These are phyloP conservation scores for Xylaria digitata DNA, from an alignment of 2,329 filamentous ascomycete species.

Conservation along the genomic window DNA sequence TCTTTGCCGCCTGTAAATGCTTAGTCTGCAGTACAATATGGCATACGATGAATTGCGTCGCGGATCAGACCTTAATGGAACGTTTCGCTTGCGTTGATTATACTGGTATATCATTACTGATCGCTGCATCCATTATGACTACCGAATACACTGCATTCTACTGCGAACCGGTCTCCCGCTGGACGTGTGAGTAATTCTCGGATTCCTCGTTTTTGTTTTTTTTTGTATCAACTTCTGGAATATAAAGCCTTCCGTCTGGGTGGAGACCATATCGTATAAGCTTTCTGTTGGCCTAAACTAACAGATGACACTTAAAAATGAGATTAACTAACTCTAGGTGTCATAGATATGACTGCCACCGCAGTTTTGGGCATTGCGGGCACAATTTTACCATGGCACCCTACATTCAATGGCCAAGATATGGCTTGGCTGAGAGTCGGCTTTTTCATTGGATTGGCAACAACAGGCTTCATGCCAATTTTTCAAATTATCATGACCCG, in stretches of 20 bases:
- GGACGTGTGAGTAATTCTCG: slow-evolving; percentile 62
- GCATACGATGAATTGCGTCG: slow-evolving; percentile 99
- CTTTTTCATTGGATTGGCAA: slow-evolving; percentile 88
- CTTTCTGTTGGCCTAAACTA: neutral
- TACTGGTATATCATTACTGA: slow-evolving; percentile 93
- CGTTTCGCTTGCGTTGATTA: slow-evolving; percentile 98
- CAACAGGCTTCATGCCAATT: slow-evolving; percentile 90
- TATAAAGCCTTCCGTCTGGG: neutral
- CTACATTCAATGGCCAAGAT: slow-evolving; percentile 89
- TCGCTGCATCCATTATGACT: slow-evolving; percentile 96
- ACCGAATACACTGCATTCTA: slow-evolving; percentile 99
- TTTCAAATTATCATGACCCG: slow-evolving; percentile 83
- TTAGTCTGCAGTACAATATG: slow-evolving; percentile 94
- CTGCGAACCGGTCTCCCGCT: slow-evolving; percentile 89
- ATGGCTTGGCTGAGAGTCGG: slow-evolving; percentile 93
- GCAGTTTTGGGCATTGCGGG: slow-evolving; percentile 84
- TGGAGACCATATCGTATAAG: neutral
- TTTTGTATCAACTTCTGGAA: neutral
- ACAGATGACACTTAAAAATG: neutral
- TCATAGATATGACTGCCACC: slow-evolving; percentile 79
- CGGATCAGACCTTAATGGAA: slow-evolving; percentile 88
- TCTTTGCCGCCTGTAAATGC: slow-evolving; percentile 94
- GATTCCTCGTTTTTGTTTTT: neutral
- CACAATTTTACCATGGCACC: slow-evolving; percentile 95
- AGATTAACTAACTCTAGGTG: neutral